Base-by-base conservation (phyloP, 805 yeast species). In the Ogataea nakhonphanomensis region DNA sequence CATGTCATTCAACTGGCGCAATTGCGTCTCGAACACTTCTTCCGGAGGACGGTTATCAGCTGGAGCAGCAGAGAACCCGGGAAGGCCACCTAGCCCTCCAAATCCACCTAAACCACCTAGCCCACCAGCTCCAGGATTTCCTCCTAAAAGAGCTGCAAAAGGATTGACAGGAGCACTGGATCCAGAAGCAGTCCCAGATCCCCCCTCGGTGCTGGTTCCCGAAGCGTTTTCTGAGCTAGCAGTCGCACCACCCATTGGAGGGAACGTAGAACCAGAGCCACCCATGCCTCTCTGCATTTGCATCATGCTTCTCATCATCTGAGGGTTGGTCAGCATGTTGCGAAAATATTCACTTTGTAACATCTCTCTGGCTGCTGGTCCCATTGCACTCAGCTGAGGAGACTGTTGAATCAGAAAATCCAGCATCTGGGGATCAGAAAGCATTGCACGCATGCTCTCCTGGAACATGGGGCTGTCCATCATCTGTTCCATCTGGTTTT, bases 291-390 rank as follows among this genome's bases (percentile, higher is more conserved):
- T 70, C 43, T 82, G 81, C 76, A 88, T 73, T 49, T 78, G 77
- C 84, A 88, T 78, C 78, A 85, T 81, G 41, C 79, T 79, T 57
- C 96, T 76, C 74, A 89, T 69, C 74, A 81, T 75, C 49, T 86
- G 87, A 3, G 98, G 97, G 59, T 91, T 87, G 9, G 84, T 70
- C 57, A 84, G 49, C 80, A 83, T 78, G 55, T 80, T 81, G 63
- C 96, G 78, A 59, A 90, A 79, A 58, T 78, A 74, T 11, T 91
- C 95, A 58, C 83, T 79, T 62, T 84, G 95, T 54, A 91, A 65
- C 81, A 89, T 73, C 59, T 84, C 79, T 56, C 96, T 76, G 15
- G 85, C 90, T 58, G 84, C 87, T 7, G 96, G 96, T 9, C 95
- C 95, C 89, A 87, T 77, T 5, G 79, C 76, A 45, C 91, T 78